phyloP scores from a whole-genome alignment of 2,329 filamentous ascomycete genomes.

The Zasmidium cellare region DNA sequence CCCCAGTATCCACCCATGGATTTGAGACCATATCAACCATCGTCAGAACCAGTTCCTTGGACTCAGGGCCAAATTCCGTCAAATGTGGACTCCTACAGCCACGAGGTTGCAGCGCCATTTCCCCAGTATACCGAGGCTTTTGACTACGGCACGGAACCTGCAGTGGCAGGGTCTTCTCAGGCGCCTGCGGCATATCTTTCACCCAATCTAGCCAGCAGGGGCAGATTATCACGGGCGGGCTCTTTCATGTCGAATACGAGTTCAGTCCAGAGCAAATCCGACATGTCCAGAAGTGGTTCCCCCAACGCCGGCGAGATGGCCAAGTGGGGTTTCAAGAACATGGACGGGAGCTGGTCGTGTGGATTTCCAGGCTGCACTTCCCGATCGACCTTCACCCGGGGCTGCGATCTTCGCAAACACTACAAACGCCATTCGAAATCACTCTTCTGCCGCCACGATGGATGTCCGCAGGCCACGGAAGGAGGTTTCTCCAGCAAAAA shows the following conservation, averaged over 20 bases:
- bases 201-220: constrained; percentile 13
- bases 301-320: constrained; percentile 35
- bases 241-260: constrained; percentile 32
- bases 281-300: constrained; percentile 32
- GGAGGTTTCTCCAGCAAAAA: constrained; percentile 65
- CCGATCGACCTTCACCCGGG: constrained; percentile 57
- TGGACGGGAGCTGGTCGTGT: constrained; percentile 57
- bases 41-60: constrained; percentile 12
- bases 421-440: constrained; percentile 63
- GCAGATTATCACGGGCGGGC: constrained; percentile 22
- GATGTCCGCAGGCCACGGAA: constrained; percentile 57
- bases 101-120: constrained; percentile 8
- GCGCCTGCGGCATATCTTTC: constrained; percentile 20
- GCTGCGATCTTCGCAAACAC: constrained; percentile 63
- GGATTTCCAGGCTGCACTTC: constrained; percentile 61
- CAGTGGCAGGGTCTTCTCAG: constrained; percentile 12
- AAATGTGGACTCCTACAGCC: constrained; percentile 6
- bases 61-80: constrained; percentile 10
- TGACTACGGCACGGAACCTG: constrained; percentile 3
- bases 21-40: not conserved
- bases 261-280: constrained; percentile 26
- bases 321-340: constrained; percentile 44
- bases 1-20: constrained; percentile 6
- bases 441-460: constrained; percentile 60
- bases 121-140: constrained; percentile 18